A percentile compares a stretch with the other conserved stretches of the same genome.
Conservation (phyloP, 768 basidiomycete genomes). For the Suillus subalutaceus region DNA sequence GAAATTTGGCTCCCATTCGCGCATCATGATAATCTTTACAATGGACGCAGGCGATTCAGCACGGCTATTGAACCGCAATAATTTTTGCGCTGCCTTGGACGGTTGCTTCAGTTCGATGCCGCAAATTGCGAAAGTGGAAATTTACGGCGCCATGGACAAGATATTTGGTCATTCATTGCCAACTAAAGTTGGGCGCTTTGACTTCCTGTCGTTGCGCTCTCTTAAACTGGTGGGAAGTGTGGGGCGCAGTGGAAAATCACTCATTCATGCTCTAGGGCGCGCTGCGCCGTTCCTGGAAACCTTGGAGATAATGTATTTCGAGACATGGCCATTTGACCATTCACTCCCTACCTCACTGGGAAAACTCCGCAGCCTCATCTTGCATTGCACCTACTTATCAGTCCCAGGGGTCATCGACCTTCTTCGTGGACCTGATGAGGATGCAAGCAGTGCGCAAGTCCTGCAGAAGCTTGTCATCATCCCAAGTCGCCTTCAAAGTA, state of each 20-base stretch:
- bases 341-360: neutral
- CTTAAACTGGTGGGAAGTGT: neutral
- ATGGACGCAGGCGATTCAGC: neutral
- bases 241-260: neutral
- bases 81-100: neutral
- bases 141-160: neutral
- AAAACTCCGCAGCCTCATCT: constrained; percentile 6
- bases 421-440: neutral
- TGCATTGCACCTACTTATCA: constrained; percentile 6
- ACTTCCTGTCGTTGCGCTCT: neutral
- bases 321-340: neutral
- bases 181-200: neutral
- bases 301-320: neutral
- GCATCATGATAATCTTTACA: neutral
- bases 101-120: neutral
- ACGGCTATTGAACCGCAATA: neutral
- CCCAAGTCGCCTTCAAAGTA: neutral
- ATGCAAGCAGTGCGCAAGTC: neutral
- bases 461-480: neutral
- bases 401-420: neutral
- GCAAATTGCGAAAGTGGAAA: neutral
- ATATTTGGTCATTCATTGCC: neutral
- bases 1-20: neutral
- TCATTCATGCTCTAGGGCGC: neutral
- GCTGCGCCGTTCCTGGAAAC: neutral